Conservation (phyloP, 768 basidiomycete genomes). For the Butyriboletus loyo region DNA sequence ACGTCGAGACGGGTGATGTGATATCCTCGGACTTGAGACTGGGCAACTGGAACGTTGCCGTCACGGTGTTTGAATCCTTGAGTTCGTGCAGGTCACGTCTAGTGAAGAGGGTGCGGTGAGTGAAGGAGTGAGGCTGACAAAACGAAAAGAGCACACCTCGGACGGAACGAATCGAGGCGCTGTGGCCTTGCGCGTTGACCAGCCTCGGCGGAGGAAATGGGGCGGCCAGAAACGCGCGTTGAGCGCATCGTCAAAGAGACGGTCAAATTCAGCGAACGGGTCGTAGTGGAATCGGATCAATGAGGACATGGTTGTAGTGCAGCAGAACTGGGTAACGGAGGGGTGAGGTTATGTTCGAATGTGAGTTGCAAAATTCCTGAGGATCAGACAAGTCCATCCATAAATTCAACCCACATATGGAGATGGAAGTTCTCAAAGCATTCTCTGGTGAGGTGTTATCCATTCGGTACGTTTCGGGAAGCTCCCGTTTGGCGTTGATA, state of each 20-base stretch:
- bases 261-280: background rate
- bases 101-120: background rate
- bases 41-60: slow-evolving; percentile 52
- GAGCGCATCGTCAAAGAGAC: slow-evolving; percentile 1
- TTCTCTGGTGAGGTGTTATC: background rate
- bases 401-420: too few relatives aligned
- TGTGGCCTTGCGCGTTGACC: background rate
- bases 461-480: background rate
- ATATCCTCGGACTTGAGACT: slow-evolving; percentile 50
- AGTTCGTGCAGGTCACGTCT: slow-evolving; percentile 49
- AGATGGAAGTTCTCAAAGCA: background rate
- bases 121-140: rapidly evolving
- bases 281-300: slow-evolving; percentile 8
- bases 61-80: slow-evolving; percentile 31
- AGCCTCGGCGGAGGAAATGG: background rate
- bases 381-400: too few relatives aligned
- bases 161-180: slow-evolving; percentile 8
- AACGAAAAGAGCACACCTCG: slow-evolving; percentile 12
- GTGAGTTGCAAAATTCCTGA: too few relatives aligned
- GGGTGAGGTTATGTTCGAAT: too few relatives aligned
- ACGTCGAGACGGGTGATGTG: too few relatives aligned
- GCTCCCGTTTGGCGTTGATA: background rate
- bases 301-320: background rate
- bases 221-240: slow-evolving; percentile 5
- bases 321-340: too few relatives aligned